These are phyloP conservation scores for Hypoxylon fragiforme DNA, from an alignment of 495 filamentous ascomycete species.

Conservation along the genomic window DNA sequence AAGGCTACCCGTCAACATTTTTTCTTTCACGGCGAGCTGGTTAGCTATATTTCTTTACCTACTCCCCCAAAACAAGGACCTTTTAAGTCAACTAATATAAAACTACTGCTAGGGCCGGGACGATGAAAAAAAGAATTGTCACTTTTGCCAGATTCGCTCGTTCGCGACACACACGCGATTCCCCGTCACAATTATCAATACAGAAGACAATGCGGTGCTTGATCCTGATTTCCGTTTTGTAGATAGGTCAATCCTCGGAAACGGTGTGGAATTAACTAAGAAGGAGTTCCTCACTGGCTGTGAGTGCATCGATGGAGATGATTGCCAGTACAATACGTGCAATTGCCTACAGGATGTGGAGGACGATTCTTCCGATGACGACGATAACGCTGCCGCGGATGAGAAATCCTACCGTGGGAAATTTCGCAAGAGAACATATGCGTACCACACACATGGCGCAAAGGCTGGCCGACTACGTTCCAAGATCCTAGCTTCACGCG, in stretches of 20 bases:
- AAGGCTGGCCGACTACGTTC: slow-evolving; percentile 48
- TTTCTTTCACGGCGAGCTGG: slow-evolving; percentile 44
- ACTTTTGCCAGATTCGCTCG: slow-evolving; percentile 55
- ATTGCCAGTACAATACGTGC: slow-evolving; percentile 55
- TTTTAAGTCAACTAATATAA: background rate
- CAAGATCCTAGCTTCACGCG: slow-evolving; percentile 52
- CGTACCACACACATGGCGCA: slow-evolving; percentile 48
- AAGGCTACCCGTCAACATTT: slow-evolving; percentile 44
- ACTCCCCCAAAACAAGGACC: background rate
- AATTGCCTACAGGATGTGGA: slow-evolving; percentile 58
- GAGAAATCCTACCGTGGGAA: slow-evolving; percentile 7
- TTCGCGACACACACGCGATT: slow-evolving; percentile 44
- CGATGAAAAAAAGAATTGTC: slow-evolving; percentile 43
- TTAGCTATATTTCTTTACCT: slow-evolving; percentile 18
- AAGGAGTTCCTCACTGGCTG: slow-evolving; percentile 59
- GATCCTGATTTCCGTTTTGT: slow-evolving; percentile 59
- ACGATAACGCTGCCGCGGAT: background rate
- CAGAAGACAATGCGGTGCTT: slow-evolving; percentile 44
- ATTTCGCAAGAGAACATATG: slow-evolving; percentile 41
- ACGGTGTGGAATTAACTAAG: slow-evolving; percentile 51
- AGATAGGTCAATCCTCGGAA: slow-evolving; percentile 46
- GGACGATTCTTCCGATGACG: slow-evolving; percentile 34
- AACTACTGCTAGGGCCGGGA: slow-evolving; percentile 18
- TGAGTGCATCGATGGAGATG: slow-evolving; percentile 48
- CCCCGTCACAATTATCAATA: slow-evolving; percentile 55